Percentiles rank a stretch among this genome's conserved stretches.
Evolutionary conservation across 1,284 basidiomycete species (phyloP).

Genomic region (Ustilago xerochloae): DNA sequence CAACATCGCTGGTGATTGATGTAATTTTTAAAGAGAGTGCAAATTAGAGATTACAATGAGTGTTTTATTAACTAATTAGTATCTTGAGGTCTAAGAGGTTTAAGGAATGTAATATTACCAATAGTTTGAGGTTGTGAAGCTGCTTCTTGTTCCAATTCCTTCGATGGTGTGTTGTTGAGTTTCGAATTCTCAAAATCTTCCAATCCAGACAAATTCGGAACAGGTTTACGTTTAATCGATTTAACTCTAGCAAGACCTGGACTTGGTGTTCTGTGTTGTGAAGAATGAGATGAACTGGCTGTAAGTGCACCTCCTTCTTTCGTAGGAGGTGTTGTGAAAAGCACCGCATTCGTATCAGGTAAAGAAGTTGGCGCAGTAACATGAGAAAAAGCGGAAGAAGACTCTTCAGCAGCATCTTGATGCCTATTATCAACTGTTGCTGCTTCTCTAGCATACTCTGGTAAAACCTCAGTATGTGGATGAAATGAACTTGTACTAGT

Average conservation of each 20-base stretch:
- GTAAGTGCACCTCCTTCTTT: neutral
- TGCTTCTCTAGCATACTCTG: neutral
- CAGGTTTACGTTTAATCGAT: constrained; percentile 30
- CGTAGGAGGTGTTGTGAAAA: neutral
- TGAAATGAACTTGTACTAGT: neutral
- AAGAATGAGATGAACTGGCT: neutral
- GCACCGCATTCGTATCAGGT: too few species aligned
- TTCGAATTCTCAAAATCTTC: neutral
- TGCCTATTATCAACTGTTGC: too few species aligned
- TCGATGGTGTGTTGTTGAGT: neutral
- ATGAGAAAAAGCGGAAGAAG: constrained; percentile 2
- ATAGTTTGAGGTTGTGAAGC: too few species aligned
- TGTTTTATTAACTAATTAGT: too few species aligned
- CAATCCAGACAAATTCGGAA: constrained; percentile 15
- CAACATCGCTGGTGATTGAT: too few species aligned
- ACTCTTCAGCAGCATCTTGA: too few species aligned
- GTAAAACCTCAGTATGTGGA: neutral
- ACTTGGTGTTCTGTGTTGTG: neutral
- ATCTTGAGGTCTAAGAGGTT: too few species aligned
- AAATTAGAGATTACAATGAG: too few species aligned
- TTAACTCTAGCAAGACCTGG: neutral
- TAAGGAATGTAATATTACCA: too few species aligned
- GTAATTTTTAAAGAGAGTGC: too few species aligned
- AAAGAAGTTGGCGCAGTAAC: neutral
- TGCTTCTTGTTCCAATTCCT: too few species aligned